Evolutionary conservation across 352 stramenopile species (phyloP).

Genomic region (Phytophthora kernoviae): DNA sequence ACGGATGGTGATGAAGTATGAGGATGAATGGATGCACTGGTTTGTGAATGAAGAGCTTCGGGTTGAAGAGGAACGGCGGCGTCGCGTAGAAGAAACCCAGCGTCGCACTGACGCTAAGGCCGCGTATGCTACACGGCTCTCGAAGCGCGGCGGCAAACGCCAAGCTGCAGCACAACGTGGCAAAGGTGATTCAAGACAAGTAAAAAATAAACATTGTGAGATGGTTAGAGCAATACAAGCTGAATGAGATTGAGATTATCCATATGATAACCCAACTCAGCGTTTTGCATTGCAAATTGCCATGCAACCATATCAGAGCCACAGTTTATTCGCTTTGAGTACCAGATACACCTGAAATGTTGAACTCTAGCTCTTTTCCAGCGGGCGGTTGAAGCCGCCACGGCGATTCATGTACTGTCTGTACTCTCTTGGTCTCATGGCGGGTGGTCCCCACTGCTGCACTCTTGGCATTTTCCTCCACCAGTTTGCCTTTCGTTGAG

Average conservation of each 20-base stretch:
- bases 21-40: slow-evolving; percentile 73
- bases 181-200: slow-evolving; percentile 14
- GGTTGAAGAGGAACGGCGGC: slow-evolving; percentile 46
- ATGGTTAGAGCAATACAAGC: neutral
- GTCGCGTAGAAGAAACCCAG: slow-evolving; percentile 45
- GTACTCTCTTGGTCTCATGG: slow-evolving; percentile 95
- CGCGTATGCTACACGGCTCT: slow-evolving; percentile 55
- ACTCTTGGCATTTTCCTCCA: slow-evolving; percentile 92
- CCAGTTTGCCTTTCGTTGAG: slow-evolving; percentile 91
- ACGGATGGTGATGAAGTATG: slow-evolving; percentile 66
- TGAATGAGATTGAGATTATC: neutral
- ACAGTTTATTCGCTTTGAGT: neutral
- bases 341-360: neutral
- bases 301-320: neutral
- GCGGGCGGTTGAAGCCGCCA: slow-evolving; percentile 93
- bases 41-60: slow-evolving; percentile 49
- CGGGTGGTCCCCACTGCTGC: slow-evolving; percentile 80
- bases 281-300: neutral
- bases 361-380: slow-evolving; percentile 71
- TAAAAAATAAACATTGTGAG: neutral
- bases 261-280: neutral
- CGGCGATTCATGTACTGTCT: slow-evolving; percentile 98
- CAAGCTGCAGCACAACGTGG: slow-evolving; percentile 32
- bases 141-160: slow-evolving; percentile 58
- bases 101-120: slow-evolving; percentile 52